Evolutionary conservation across 192 early-diverging fungal genomes (phyloP).

Genomic region (Helicostylum pulchrum): DNA sequence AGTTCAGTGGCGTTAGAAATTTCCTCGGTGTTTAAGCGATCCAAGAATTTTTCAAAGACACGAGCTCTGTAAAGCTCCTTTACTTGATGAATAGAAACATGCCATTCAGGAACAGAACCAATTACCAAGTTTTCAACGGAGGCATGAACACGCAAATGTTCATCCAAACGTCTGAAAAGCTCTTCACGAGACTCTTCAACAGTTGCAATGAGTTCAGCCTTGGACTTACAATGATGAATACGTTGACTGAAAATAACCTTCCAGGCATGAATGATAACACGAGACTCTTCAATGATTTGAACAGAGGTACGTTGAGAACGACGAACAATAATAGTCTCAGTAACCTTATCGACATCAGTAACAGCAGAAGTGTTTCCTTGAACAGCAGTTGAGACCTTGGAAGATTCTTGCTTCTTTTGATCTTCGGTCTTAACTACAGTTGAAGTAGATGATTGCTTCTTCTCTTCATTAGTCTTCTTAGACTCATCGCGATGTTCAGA

Average conservation of each 20-base stretch:
- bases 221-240: constrained; percentile 13
- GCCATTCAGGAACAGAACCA: constrained; percentile 21
- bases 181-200: constrained; percentile 20
- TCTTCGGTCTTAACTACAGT: neutral
- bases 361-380: constrained; percentile 4
- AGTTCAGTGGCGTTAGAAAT: neutral
- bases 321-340: constrained; percentile 11
- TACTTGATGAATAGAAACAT: constrained; percentile 22
- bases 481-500: neutral
- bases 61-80: constrained; percentile 27
- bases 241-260: constrained; percentile 18
- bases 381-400: neutral
- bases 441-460: neutral
- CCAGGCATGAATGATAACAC: constrained; percentile 17
- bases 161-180: constrained; percentile 17
- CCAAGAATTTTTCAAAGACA: constrained; percentile 18
- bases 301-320: constrained; percentile 5
- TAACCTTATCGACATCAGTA: constrained; percentile 3
- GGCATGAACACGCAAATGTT: constrained; percentile 14
- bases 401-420: neutral
- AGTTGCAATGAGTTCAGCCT: neutral
- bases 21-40: constrained; percentile 3
- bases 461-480: neutral
- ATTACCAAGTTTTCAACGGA: constrained; percentile 8
- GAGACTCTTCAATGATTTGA: constrained; percentile 14